phyloP scores from a whole-genome alignment of 768 basidiomycete species.

The Artomyces pyxidatus region DNA sequence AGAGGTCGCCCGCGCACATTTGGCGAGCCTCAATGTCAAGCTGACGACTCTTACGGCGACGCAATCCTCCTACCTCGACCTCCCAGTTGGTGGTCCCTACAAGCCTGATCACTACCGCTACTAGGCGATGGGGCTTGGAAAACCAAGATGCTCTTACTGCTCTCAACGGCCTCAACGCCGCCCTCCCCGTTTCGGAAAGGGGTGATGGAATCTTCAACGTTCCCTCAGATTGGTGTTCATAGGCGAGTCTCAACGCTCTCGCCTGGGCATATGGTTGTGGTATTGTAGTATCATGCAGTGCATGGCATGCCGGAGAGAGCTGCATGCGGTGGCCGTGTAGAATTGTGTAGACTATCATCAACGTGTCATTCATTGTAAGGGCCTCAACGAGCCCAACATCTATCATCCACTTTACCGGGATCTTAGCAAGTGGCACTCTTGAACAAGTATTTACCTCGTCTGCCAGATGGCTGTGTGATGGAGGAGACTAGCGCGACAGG shows the following conservation, averaged over 20 bases:
- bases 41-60: conserved; percentile 64
- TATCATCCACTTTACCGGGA: neutral
- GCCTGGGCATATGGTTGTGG: conserved; percentile 11
- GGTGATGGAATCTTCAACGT: conserved; percentile 57
- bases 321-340: conserved; percentile 6
- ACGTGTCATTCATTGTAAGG: conserved; percentile 20
- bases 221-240: conserved; percentile 42
- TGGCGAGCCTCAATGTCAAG: conserved; percentile 88
- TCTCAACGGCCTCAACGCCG: conserved; percentile 68
- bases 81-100: conserved; percentile 77
- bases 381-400: conserved; percentile 49
- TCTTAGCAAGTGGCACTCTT: neutral
- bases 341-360: neutral
- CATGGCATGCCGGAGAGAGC: conserved; percentile 2
- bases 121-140: conserved; percentile 24
- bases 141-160: conserved; percentile 3
- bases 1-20: conserved; percentile 96
- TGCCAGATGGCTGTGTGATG: no score
- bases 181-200: conserved; percentile 21
- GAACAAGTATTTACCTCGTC: no score
- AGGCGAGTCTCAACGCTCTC: conserved; percentile 42
- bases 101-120: conserved; percentile 67
- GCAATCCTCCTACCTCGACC: conserved; percentile 89
- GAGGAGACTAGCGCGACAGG: no score
- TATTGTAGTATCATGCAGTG: neutral